phyloP scores from a whole-genome alignment of 345 rosid genomes.

The Triadica sebifera region DNA sequence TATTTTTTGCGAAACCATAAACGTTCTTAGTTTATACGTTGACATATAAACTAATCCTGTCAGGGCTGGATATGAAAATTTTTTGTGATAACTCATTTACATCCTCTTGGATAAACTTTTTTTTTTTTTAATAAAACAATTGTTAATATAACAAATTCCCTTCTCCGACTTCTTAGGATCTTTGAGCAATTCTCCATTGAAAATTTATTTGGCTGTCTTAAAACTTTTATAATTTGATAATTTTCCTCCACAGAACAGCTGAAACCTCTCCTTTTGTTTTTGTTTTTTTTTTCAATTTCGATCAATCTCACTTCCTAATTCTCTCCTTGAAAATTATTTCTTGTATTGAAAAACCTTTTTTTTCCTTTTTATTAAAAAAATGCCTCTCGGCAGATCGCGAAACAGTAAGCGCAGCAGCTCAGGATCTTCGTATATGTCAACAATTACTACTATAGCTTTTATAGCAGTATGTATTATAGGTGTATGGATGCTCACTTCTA shows the following conservation, averaged over 20 bases:
- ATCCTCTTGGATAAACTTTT: no score
- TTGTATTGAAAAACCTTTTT: not conserved
- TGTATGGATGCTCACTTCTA: constrained; percentile 74
- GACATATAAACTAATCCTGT: no score
- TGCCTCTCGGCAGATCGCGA: constrained; percentile 63
- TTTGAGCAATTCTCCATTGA: constrained; percentile 39
- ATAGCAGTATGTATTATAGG: constrained; percentile 65
- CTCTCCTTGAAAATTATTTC: not conserved
- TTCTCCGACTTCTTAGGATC: constrained; percentile 60
- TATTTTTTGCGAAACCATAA: no score
- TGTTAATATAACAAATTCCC: constrained; percentile 22
- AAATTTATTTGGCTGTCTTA: constrained; percentile 32
- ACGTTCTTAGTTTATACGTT: no score
- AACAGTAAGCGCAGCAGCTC: constrained; percentile 44
- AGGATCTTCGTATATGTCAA: constrained; percentile 51
- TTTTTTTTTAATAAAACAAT: no score
- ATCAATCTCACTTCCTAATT: constrained; percentile 8
- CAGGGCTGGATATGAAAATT: no score
- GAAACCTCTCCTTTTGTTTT: constrained; percentile 29
- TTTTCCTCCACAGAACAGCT: constrained; percentile 40
- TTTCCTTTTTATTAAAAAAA: constrained; percentile 3
- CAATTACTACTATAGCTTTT: constrained; percentile 62
- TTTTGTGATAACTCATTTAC: no score
- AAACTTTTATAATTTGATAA: not conserved
- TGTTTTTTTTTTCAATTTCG: not conserved